Base-by-base conservation (phyloP, 306 rosid genomes). In the Casuarina cunninghamiana region DNA sequence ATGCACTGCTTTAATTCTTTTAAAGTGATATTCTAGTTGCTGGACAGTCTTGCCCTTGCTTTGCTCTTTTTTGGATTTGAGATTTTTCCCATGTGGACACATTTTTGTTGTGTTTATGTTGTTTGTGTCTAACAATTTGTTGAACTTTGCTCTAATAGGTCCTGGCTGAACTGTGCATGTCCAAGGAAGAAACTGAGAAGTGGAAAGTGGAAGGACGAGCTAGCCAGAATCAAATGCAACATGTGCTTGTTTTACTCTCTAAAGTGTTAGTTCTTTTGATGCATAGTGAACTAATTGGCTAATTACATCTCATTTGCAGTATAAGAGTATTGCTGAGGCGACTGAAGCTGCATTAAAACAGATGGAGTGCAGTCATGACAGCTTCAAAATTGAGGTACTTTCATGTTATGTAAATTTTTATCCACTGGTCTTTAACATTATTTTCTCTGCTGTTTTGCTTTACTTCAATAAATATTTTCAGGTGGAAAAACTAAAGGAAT, bases 261-360 rank as follows among this genome's bases (percentile, higher is more conserved):
- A 8, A 1, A 21, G 54, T 26, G 39, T 48, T 50, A 13, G 35
- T 53, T 39, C 78, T 32, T 60, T 67, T 45, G 42, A 63, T 69
- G 53, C 51, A n/a, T 67, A 65, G 48, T 8, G 57, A 79, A 55
- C 89, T 69, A 71, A 83, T 67, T 39, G 43, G n/a, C 69, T 80
- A 38, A 46, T 71, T 65, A 15, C 53, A 68, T 71, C 84, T 60
- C 41, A 43, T 69, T 77, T 83, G 84, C 85, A 95, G 99, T 95
- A 91, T 80, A 93, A 95, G 89, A 86, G 90, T 91, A 95, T 95
- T 77, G 97, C 97, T 55, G 93, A 91, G 83, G 97, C 89, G 62
- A 93, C 91, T 45, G 99, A 95, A 84, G 96, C 88, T 84, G 97
- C 99, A 32, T 77, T 95, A 63, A 93, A 86, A 80, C 96, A 89